Conservation (phyloP, 2,329 filamentous ascomycete species). For the Nannizziopsis barbatae region DNA sequence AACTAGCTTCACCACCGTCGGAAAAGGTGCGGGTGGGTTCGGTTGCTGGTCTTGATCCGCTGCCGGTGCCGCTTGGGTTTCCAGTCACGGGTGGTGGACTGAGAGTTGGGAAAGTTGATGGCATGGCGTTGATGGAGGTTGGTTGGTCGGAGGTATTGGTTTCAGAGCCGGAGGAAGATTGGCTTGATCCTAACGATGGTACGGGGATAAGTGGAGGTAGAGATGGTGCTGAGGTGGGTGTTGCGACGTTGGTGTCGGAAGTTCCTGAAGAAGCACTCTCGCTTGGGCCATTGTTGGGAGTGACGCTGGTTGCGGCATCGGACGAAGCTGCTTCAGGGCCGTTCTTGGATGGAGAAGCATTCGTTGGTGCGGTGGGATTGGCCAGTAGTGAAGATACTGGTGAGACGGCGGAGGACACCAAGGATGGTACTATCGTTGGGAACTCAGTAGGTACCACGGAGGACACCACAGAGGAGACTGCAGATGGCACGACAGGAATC, state of each 20-base stretch:
- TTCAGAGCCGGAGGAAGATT: too few species aligned
- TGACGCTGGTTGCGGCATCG: too few species aligned
- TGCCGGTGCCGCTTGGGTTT: conserved; percentile 4
- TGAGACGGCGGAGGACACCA: not conserved
- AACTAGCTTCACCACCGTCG: not conserved
- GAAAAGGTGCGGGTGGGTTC: not conserved
- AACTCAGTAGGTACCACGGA: too few species aligned
- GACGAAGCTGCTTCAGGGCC: too few species aligned
- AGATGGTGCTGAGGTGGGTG: not conserved
- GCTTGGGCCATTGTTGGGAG: too few species aligned
- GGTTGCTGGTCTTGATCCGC: not conserved
- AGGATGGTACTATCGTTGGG: too few species aligned
- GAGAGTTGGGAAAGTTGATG: conserved; percentile 10
- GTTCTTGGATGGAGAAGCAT: too few species aligned
- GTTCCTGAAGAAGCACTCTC: too few species aligned
- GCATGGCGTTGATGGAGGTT: not conserved
- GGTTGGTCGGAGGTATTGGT: not conserved
- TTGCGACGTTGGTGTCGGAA: not conserved
- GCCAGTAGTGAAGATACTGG: not conserved
- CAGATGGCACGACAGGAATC: not conserved
- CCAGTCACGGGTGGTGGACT: conserved; percentile 7
- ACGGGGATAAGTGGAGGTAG: not conserved
- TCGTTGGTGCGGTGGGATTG: too few species aligned
- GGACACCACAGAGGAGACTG: too few species aligned
- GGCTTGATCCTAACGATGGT: too few species aligned